phyloP scores from a whole-genome alignment of 768 basidiomycete genomes.

The Podaxis sp. region DNA sequence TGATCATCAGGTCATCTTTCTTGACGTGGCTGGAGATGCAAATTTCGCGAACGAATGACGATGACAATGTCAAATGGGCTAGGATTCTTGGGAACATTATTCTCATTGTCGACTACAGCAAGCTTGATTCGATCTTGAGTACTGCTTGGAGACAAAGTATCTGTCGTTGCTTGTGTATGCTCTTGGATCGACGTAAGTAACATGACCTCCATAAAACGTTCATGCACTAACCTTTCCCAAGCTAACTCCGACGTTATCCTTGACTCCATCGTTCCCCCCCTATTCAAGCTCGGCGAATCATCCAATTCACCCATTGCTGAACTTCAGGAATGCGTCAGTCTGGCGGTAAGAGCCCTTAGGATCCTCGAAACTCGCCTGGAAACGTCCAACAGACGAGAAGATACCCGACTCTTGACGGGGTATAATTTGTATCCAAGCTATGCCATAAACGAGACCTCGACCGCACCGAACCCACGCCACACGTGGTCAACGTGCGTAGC shows the following conservation, averaged over 20 bases:
- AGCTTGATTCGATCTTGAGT: conserved; percentile 33
- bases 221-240: not conserved
- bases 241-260: not conserved
- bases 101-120: conserved; percentile 41
- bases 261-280: not conserved
- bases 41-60: conserved; percentile 28
- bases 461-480: not conserved
- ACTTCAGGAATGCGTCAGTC: not conserved
- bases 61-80: conserved; percentile 54
- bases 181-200: conserved; percentile 1
- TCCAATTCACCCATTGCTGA: not conserved
- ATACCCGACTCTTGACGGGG: not conserved
- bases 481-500: conserved; percentile 1
- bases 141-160: not conserved
- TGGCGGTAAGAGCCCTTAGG: not conserved
- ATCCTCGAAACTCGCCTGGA: not conserved
- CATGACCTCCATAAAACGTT: too few species aligned
- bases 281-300: not conserved
- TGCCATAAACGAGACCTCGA: not conserved
- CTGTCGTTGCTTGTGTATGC: not conserved
- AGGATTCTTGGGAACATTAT: conserved; percentile 64
- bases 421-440: not conserved
- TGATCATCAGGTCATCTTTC: conserved; percentile 68
- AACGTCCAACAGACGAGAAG: not conserved
- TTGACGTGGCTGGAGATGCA: conserved; percentile 85